Evolutionary conservation across 73 alveolate species (phyloP).

Genomic region (Tetrahymena thermophila): DNA sequence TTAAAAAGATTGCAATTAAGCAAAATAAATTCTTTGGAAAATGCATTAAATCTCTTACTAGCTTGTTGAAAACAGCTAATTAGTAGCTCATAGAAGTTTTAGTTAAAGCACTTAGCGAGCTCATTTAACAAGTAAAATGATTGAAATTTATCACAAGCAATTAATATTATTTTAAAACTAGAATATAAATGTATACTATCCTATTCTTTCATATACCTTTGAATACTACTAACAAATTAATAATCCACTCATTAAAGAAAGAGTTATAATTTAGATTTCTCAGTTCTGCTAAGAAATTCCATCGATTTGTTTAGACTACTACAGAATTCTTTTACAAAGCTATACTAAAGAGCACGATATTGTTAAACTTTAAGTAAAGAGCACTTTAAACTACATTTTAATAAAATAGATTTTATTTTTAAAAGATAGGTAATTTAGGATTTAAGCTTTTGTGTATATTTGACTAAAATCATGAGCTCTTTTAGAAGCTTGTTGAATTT

Average conservation of each 20-base stretch:
- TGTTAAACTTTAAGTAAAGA: background rate
- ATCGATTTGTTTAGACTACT: background rate
- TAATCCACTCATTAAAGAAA: background rate
- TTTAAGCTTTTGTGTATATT: background rate
- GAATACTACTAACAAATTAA: background rate
- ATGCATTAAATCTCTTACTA: background rate
- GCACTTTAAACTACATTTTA: background rate
- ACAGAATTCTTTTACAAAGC: background rate
- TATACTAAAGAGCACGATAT: background rate
- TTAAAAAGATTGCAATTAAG: background rate
- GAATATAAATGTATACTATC: background rate
- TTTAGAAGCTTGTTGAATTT: background rate
- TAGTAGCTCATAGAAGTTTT: background rate
- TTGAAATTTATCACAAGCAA: background rate
- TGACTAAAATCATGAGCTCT: background rate
- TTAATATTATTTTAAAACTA: background rate
- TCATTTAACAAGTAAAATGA: background rate
- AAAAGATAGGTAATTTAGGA: background rate
- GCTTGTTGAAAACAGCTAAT: background rate
- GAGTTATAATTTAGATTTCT: background rate
- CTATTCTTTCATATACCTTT: background rate
- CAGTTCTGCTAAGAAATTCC: background rate
- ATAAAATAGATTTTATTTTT: background rate
- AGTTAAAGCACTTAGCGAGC: background rate
- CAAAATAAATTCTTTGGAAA: background rate